phyloP scores from a whole-genome alignment of 176 grass and related monocot genomes.

The Pontederia paniculata region DNA sequence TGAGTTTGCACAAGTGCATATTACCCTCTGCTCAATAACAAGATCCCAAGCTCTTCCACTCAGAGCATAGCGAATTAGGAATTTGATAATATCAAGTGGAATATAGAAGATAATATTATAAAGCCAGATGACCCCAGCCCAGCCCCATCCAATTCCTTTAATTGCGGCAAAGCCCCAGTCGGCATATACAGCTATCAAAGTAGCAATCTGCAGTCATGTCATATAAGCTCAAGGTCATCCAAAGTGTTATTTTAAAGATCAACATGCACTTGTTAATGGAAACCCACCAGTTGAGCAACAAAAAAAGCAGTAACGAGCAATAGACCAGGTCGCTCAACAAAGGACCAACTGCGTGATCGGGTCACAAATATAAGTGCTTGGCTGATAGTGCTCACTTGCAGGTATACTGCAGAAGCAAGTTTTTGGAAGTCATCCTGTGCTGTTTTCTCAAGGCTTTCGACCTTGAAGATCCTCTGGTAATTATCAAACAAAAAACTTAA shows the following conservation, averaged over 20 bases:
- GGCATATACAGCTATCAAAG: slow-evolving; percentile 68
- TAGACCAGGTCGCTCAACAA: slow-evolving; percentile 72
- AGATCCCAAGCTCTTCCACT: slow-evolving; percentile 83
- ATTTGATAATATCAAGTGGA: slow-evolving; percentile 77
- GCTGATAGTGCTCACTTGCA: slow-evolving; percentile 89
- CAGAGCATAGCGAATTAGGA: slow-evolving; percentile 64
- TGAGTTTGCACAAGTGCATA: neutral
- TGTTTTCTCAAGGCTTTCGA: slow-evolving; percentile 78
- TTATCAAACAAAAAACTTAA: slow-evolving; percentile 5
- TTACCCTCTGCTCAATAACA: slow-evolving; percentile 76
- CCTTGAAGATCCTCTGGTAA: slow-evolving; percentile 59
- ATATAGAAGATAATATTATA: slow-evolving; percentile 78
- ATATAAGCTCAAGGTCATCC: neutral
- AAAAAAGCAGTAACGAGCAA: slow-evolving; percentile 71
- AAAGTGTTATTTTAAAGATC: neutral
- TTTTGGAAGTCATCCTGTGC: slow-evolving; percentile 73
- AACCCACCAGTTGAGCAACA: slow-evolving; percentile 56
- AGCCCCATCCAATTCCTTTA: slow-evolving; percentile 89
- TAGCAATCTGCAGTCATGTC: slow-evolving; percentile 42
- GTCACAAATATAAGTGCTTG: slow-evolving; percentile 92
- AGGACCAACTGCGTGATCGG: slow-evolving; percentile 82
- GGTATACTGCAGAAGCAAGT: slow-evolving; percentile 78
- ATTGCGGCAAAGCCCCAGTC: slow-evolving; percentile 66
- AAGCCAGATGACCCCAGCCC: slow-evolving; percentile 85
- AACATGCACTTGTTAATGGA: neutral